Base-by-base conservation (phyloP, 139 green algal species). In the Asterochloris sp. region DNA sequence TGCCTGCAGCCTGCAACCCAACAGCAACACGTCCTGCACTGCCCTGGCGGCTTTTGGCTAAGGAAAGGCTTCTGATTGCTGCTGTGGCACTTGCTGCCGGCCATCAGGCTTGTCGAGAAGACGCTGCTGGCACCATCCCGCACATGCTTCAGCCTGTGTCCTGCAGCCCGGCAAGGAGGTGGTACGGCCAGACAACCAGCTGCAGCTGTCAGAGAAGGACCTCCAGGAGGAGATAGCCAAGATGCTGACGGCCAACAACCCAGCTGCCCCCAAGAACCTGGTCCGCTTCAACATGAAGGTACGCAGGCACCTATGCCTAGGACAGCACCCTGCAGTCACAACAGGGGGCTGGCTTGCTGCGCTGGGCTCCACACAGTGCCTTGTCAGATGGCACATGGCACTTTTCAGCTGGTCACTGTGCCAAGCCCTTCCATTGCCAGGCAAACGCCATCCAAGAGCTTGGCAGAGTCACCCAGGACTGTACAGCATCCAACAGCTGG, bases 161-260 rank as follows among this genome's bases (percentile, higher is more conserved):
- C 63, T 85, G 86, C 88, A 97, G 93, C 91, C 91, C 17, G 87
- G 86, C 10, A 86, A 90, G 0, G 92, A 98, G 86, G 73, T 94
- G 12, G 87, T 96, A 23, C 90, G 91, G 61, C 94, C 94, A 12
- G 82, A 90, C 26, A 93, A 94, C 67, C 94, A 97, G 88, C 81
- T 96, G 54, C 74, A 84, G 61, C 93, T 98, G 24, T 89, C 85
- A 14, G 90, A 94, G 68, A 80, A 86, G 17, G 92, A 97, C 68
- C 87, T 98, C 10, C 84, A 89, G 21, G 93, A 98, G 82, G 95
- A 98, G 86, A 90, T 97, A 29, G 89, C 92, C 14, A 93, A 93
- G 64, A 94, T 93, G 89, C 86, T 98, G 8, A 98, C 93, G 26
- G 92, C 94, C 9, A 95, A 93, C 81, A 98, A 97, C 84, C 93